Base-by-base conservation (phyloP, 371 early-diverging fungal genomes). In the Mortierella sp. region DNA sequence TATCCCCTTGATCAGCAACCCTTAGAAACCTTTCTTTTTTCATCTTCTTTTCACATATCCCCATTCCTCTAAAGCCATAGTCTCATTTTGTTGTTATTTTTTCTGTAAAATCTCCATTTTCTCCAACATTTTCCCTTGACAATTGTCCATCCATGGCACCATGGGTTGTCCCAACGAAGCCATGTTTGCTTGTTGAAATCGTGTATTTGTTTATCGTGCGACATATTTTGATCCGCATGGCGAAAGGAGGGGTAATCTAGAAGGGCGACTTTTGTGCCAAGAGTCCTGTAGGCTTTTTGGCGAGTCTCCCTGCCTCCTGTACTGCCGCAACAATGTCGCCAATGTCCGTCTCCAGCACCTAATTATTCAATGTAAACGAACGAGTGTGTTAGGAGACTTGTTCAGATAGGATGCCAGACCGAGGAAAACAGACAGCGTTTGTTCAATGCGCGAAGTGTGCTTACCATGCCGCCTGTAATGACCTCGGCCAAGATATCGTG, bases 401-500 rank as follows among this genome's bases (percentile, higher is more conserved):
- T 37, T 28, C 64, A 59, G 46, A 26, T 21, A 6, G 43, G 46
- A 48, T 11, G 44, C 3, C 24, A 70, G 48, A 26, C 24, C 19
- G 13, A 8, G 48, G 13, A 46, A 10, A 11, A 13, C 9, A 10
- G 13, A 43, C 43, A 43, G 3, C 11, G 13, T 8, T 53, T 6
- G 16, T 16, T 24, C 53, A 16, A 16, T 24, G 6, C 24, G 53
- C 2, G 34, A 9, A 24, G 2, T 78, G 34, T 21, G 43, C 83
- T 78, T 75, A 91, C 93, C 92, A 96, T 91, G 54, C 96, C 96
- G 59, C 96, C 96, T 74, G 93, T 92, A 24, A 96, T 90, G 53
- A 96, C 92, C 87, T 96, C 96, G 10, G 93, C 89, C 79, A 96
- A 80, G 43, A 96, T 93, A 79, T 96, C 92, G 79, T 95, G 94